Base-by-base conservation (phyloP, 2,329 filamentous ascomycete species). In the Aaosphaeria arxii region DNA sequence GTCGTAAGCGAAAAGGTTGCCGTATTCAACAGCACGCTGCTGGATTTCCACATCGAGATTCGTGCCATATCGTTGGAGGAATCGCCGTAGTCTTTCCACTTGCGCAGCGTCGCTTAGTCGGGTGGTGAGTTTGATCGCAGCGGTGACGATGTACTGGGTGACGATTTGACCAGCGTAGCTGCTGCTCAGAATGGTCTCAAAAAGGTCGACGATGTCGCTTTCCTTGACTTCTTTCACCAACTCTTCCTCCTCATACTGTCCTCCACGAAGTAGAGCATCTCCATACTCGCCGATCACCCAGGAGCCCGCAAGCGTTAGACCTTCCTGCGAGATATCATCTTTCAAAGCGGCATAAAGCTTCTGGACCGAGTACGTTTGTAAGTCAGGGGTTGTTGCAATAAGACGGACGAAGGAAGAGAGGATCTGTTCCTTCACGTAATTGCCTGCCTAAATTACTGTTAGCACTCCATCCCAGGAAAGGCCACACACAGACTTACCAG, bases 271-370 rank as follows among this genome's bases (percentile, higher is more conserved):
- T n/a, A 99, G 78, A 17, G 88, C 83, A 70, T 99, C 94, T 9
- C 90, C 92, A 64, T 91, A 99, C 74, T 99, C 94, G 64, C 95
- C 94, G 68, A 99, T 96, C 46, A 94, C 95, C 94, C 94, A 99
- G 5, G 94, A 87, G 35, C 89, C 94, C 43, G 92, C 91, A 53
- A 97, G 82, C 6, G 91, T 96, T 54, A 99, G 75, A 55, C 91
- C 95, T 72, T 99, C 95, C 69, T 99, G 94, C 2, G 92, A 96
- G 60, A 99, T 96, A 61, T 99, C 94, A 57, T 95, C 94, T 70
- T 94, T 96, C 47, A 99, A 76, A 52, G 88, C 88, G 17, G 85
- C 79, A 69, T 96, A 99, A 5, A 99, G 78, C 71, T 97, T 99
- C 66, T 96, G 94, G 4, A 92, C 92, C 1, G 91, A 91, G 66